Evolutionary conservation across 2,329 filamentous ascomycete genomes (phyloP), one percentile per base, ranked within the genome.

Genomic region (Pleomassaria siparia): DNA sequence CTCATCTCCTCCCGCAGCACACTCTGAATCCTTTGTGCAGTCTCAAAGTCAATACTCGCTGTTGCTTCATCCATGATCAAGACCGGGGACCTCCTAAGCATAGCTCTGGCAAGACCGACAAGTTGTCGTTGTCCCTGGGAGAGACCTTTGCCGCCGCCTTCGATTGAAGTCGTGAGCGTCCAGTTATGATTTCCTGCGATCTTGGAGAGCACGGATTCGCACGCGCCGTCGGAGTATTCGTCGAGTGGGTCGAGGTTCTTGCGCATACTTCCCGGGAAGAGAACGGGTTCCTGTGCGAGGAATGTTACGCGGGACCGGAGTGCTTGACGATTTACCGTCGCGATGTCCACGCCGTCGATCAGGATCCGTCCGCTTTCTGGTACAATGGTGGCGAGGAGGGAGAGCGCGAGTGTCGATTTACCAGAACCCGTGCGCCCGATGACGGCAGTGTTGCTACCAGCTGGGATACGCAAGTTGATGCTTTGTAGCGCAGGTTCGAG

Each of bases 391-490:
- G 78, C 81, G 0, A 87, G 76, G 1, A 87, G 71, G 0, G 80
- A 76, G 1, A 86, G 69, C 0, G 83, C 83, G 1, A 92, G 79
- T 0, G 89, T 95, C 42, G 86, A 90, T 70, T 95, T 95, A 3
- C 90, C 90, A 4, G 87, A 90, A 1, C 69, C 69, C 0, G 89
- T 95, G 9, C 89, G 83, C 2, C 90, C 90, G 10, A 91, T 87
- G 16, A 95, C 79, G 0, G 89, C 89, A 1, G 88, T 88, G 42
- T 87, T 86, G 44, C 88, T 86, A 1, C 89, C 88, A 0, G 86
- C 87, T 16, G 88, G 87, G 43, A 96, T 89, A 1, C 77, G 81
- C 51, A 96, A 84, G 0, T 81, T 83, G 22, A 95, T 76, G 36
- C 85, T 76, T 7, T 77, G 73, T 1, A 96, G 72, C 0, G 89